phyloP scores from a whole-genome alignment of 2,329 filamentous ascomycete species.

The Trichophyton verrucosum region DNA sequence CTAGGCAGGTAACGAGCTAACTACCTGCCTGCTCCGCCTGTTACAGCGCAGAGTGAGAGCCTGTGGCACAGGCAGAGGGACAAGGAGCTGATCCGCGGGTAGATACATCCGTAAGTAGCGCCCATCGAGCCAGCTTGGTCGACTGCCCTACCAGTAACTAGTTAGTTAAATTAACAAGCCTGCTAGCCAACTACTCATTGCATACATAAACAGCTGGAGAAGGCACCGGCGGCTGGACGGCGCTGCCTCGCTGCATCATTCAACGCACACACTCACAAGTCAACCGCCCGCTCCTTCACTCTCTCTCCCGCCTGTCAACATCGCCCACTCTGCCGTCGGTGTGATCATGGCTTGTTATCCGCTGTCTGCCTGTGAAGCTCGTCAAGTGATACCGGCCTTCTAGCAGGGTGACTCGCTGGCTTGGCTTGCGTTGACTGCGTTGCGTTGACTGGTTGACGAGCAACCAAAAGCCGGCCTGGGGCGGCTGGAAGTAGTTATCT shows the following conservation, averaged over 20 bases:
- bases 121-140: not conserved
- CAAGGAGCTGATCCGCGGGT: not conserved
- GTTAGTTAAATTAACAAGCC: too few relatives aligned
- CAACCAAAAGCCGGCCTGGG: too few relatives aligned
- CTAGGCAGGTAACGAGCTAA: too few relatives aligned
- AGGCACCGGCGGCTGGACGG: not conserved
- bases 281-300: not conserved
- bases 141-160: too few relatives aligned
- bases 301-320: not conserved
- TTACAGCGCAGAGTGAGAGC: not conserved
- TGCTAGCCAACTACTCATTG: not conserved
- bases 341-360: not conserved
- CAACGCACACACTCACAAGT: not conserved
- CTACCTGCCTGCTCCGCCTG: not conserved
- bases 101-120: not conserved
- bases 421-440: not conserved
- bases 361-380: not conserved
- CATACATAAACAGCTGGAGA: not conserved
- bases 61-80: not conserved
- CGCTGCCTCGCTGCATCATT: not conserved
- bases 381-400: not conserved
- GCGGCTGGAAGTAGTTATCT: too few relatives aligned
- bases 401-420: not conserved
- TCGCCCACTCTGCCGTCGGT: not conserved
- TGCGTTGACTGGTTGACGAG: not conserved